Evolutionary conservation across 2,329 filamentous ascomycete genomes (phyloP), one percentile per base, ranked within the genome.

Genomic region (Colletotrichum cordylinicola): DNA sequence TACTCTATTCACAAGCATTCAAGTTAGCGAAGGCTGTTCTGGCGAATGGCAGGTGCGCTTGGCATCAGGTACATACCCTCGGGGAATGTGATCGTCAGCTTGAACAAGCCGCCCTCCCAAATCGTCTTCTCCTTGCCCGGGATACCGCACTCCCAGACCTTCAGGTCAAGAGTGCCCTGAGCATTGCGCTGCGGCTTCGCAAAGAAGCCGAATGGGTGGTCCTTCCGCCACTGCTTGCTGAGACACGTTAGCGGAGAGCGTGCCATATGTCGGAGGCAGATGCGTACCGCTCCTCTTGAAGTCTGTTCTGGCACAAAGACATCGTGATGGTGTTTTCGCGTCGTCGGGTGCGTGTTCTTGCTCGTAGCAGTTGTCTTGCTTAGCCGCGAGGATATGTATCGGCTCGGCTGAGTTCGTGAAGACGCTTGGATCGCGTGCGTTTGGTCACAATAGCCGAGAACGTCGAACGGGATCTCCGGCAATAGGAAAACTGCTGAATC

Each of bases 51-150:
- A 39, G 52, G 24, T 27, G n/a, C 43, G 10, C 43, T 52, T 52
- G n/a, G 43, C 43, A 24, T 8, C 43, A 13, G 3, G 43, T 37
- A 86, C 92, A 85, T 86, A 97, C 96, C 96, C 82, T 99, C 97
- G 0, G 98, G 97, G 81, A 99, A 99, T 13, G 91, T 92, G 81
- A 99, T 94, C 74, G 94, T 95, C 75, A 99, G 88, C 88, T 98
- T 99, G 88, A 98, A 98, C 13, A 98, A 87, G 2, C 97, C 97
- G n/a, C 96, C 96, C 82, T 98, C 96, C 97, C 97, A 99, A 27
- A 98, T 93, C 0, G 98, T 99, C 88, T 98, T 97, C 76, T 98
- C 93, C 84, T 98, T 98, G 82, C 98, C 97, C 5, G 97, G 97
- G 58, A 99, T 94, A 58, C 96, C 96, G 82, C 97, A 98, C 81